Evolutionary conservation across 2,329 filamentous ascomycete species (phyloP), one percentile per base, ranked within the genome.

Genomic region (Phyllosticta citrichinensis): DNA sequence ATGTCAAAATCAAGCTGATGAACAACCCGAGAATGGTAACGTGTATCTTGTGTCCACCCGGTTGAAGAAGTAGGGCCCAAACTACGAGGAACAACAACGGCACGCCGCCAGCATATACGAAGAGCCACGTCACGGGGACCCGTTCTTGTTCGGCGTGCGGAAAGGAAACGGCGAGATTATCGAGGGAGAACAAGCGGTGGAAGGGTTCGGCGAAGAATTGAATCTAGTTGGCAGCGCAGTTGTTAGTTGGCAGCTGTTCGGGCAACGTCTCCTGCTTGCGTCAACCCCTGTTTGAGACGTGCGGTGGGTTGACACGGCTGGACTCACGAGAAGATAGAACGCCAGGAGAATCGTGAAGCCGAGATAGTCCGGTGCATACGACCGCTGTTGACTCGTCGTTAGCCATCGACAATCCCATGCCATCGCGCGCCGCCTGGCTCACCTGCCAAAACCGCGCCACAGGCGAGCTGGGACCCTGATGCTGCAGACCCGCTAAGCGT

Each of bases 111-210:
- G 89, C 86, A 73, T 95, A 96, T 59, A 91, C 76, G 66, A 97
- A 85, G 66, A 91, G 88, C 81, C 87, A 86, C 63, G 78, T 81
- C 14, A 96, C 85, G 8, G 91, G 81, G 0, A 99, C 94, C 64
- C 91, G 84, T 74, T 99, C 92, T 57, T 87, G 76, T 61, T 87
- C 80, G 22, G 94, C 91, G 75, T 96, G 88, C 0, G 94, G 94
- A 69, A 88, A 97, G 65, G 90, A 87, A 63, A 97, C 91, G 56
- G 85, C 80, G 24, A 89, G 81, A 71, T 97, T 91, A 71, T 91
- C 88, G 64, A 97, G 83, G 65, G 85, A 88, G 77, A 99, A 97
- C 84, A 97, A 88, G 75, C 90, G 91, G 73, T 97, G 91, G 72
- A 97, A 97, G 0, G 94, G 94, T 63, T 87, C 86, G 67, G 89